Evolutionary conservation across 257 asterid genomes (phyloP).

Genomic region (Cruciata laevipes): DNA sequence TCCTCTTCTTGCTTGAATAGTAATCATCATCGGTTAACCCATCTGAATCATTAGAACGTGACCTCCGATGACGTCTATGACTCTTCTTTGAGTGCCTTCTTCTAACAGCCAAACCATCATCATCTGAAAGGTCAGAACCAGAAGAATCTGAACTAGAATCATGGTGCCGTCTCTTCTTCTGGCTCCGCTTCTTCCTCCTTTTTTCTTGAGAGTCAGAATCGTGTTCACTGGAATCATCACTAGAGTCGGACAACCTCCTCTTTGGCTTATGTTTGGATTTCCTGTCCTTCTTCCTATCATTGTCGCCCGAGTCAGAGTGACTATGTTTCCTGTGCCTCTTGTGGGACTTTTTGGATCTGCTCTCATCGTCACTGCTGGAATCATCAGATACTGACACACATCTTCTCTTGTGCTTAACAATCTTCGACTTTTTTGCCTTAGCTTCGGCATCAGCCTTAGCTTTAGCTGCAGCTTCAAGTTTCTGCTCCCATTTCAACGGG

Average conservation of each 20-base stretch:
- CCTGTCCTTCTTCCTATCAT: slow-evolving; percentile 50
- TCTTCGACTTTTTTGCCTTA: slow-evolving; percentile 48
- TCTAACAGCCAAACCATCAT: slow-evolving; percentile 17
- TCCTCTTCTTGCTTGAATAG: slow-evolving; percentile 30
- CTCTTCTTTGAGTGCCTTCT: slow-evolving; percentile 28
- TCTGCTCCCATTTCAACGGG: slow-evolving; percentile 92
- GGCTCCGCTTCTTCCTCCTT: slow-evolving; percentile 40
- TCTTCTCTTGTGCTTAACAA: slow-evolving; percentile 56
- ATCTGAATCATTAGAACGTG: slow-evolving; percentile 31
- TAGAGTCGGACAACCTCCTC: slow-evolving; percentile 38
- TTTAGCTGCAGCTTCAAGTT: slow-evolving; percentile 83
- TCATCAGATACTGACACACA: slow-evolving; percentile 42
- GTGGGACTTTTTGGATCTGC: slow-evolving; percentile 47
- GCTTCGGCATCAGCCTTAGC: slow-evolving; percentile 74
- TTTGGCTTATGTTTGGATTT: slow-evolving; percentile 49
- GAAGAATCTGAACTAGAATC: slow-evolving; percentile 33
- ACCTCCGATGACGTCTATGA: slow-evolving; percentile 28
- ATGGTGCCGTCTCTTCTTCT: slow-evolving; percentile 38
- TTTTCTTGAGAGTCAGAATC: slow-evolving; percentile 42
- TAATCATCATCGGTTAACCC: slow-evolving; percentile 34
- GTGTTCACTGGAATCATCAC: slow-evolving; percentile 39
- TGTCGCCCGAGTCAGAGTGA: slow-evolving; percentile 47
- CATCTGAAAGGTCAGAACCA: slow-evolving; percentile 35
- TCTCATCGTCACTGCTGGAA: slow-evolving; percentile 32
- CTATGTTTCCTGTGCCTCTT: slow-evolving; percentile 52